phyloP scores from a whole-genome alignment of 306 rosid genomes.

The Corylus avellana region DNA sequence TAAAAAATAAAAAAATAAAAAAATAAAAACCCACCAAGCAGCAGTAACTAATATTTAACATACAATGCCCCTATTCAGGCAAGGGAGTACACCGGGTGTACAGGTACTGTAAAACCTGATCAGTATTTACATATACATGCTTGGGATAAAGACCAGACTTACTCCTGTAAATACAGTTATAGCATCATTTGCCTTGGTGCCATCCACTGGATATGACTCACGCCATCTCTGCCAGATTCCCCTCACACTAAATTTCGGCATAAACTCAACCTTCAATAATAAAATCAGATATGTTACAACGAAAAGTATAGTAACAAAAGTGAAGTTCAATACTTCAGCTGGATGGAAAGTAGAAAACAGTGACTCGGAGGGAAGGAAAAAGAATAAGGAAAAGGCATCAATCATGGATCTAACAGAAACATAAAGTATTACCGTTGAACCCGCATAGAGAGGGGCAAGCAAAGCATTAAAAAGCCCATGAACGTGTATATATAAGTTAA shows the following conservation, averaged over 20 bases:
- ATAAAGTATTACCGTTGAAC: conserved; percentile 64
- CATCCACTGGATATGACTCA: conserved; percentile 73
- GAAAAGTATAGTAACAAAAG: background rate
- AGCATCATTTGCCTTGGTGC: conserved; percentile 56
- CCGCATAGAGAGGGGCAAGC: conserved; percentile 83
- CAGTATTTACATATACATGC: background rate
- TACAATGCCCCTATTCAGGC: conserved; percentile 14
- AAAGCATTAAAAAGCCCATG: conserved; percentile 95
- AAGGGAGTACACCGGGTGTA: conserved; percentile 5
- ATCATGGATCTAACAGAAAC: background rate
- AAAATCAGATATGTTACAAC: conserved; percentile 33
- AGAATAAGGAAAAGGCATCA: conserved; percentile 5
- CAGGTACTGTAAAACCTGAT: conserved; percentile 11
- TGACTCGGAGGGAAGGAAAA: background rate
- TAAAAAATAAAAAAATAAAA: no score
- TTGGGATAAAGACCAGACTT: conserved; percentile 40
- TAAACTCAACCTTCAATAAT: conserved; percentile 80
- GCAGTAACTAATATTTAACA: conserved; percentile 19
- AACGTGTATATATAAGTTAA: conserved; percentile 72
- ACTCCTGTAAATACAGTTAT: conserved; percentile 90
- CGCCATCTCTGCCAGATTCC: conserved; percentile 97
- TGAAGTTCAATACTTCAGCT: background rate
- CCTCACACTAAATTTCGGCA: conserved; percentile 94
- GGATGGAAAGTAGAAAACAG: background rate
- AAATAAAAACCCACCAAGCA: conserved; percentile 15